Conservation (phyloP, 331 rosid genomes). For the Quercus tomentella region DNA sequence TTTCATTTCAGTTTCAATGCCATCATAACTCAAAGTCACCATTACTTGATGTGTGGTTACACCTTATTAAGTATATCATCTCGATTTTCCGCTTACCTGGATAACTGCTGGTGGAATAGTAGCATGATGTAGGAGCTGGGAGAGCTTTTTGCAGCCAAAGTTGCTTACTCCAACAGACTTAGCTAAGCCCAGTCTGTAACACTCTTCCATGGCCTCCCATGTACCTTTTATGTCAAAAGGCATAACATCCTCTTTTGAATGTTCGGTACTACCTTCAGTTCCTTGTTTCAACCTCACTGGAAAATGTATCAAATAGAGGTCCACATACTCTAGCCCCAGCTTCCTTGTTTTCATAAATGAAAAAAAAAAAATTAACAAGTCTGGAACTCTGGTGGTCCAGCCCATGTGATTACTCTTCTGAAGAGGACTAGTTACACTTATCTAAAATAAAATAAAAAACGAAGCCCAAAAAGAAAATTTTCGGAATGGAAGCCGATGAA, state of each 20-base stretch:
- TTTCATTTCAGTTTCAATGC: no score
- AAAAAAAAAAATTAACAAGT: neutral
- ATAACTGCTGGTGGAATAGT: conserved; percentile 34
- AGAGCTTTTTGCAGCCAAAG: conserved; percentile 40
- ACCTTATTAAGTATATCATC: neutral
- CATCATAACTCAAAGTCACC: neutral
- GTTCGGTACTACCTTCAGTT: neutral
- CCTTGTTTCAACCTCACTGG: conserved; percentile 35
- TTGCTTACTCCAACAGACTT: conserved; percentile 54
- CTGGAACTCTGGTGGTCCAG: neutral
- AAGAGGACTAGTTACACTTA: no score
- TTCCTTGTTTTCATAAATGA: conserved; percentile 12
- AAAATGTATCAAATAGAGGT: conserved; percentile 39
- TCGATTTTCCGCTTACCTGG: conserved; percentile 12
- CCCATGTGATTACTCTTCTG: no score
- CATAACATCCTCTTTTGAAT: conserved; percentile 27
- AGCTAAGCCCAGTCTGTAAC: conserved; percentile 34
- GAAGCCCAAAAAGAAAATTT: no score
- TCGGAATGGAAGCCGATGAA: no score
- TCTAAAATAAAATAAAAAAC: no score
- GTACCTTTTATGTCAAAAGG: conserved; percentile 38
- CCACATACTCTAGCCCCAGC: conserved; percentile 50
- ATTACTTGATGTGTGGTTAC: neutral
- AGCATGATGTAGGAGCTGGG: conserved; percentile 27
- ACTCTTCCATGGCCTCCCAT: conserved; percentile 48